These are phyloP conservation scores for Gloeophyllum trabeum DNA, from an alignment of 768 basidiomycete species.

Conservation along the genomic window DNA sequence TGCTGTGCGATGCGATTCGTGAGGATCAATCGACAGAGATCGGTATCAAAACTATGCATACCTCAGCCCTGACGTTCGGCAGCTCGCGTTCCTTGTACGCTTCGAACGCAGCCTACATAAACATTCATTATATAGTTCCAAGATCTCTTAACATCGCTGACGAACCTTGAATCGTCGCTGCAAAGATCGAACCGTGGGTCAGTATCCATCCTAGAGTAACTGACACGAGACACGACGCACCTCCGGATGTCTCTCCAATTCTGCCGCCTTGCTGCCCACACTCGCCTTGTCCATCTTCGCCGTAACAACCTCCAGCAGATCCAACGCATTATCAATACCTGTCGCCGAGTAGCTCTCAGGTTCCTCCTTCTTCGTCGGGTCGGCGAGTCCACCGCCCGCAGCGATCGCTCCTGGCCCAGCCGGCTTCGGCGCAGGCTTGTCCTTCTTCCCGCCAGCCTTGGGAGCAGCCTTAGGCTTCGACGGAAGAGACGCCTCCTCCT, in stretches of 20 bases:
- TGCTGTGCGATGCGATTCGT: slow-evolving; percentile 32
- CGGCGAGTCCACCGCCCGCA: slow-evolving; percentile 45
- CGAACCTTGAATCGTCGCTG: slow-evolving; percentile 84
- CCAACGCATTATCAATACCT: slow-evolving; percentile 84
- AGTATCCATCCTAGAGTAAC: slow-evolving; percentile 5
- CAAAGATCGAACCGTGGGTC: slow-evolving; percentile 5
- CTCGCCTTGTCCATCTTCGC: slow-evolving; percentile 92
- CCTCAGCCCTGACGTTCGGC: slow-evolving; percentile 67
- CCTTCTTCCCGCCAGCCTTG: slow-evolving; percentile 45
- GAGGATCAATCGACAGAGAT: no score
- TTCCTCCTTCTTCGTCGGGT: slow-evolving; percentile 23
- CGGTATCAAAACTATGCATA: no score
- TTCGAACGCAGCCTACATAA: slow-evolving; percentile 73
- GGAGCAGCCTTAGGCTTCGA: slow-evolving; percentile 56
- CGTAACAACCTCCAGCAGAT: slow-evolving; percentile 80
- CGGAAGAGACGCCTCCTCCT: slow-evolving; percentile 57
- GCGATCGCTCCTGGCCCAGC: slow-evolving; percentile 82
- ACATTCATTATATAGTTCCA: no score
- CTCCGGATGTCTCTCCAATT: slow-evolving; percentile 87
- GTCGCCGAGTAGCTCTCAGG: slow-evolving; percentile 71
- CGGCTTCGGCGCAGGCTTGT: slow-evolving; percentile 26
- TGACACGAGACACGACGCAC: slow-evolving; percentile 28
- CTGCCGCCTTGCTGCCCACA: slow-evolving; percentile 77
- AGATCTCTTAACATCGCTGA: no score
- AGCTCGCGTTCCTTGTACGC: slow-evolving; percentile 84